A percentile compares a stretch with the other conserved stretches of the same genome.
phyloP scores from a whole-genome alignment of 371 early-diverging fungal species.

The Apophysomyces elegans region DNA sequence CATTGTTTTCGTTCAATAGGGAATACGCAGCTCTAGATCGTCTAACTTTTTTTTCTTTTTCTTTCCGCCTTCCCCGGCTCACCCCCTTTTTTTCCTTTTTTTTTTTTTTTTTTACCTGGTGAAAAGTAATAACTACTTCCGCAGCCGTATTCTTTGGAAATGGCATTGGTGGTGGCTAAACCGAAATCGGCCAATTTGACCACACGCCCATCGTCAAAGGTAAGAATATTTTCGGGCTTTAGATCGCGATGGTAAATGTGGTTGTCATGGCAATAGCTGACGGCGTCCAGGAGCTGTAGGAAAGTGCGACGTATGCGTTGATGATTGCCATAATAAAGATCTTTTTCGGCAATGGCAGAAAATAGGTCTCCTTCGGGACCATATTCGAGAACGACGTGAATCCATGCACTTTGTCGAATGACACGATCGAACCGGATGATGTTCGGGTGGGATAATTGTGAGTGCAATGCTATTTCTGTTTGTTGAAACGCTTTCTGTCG shows the following conservation, averaged over 20 bases:
- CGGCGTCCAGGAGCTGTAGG: conserved; percentile 60
- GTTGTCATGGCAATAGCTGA: conserved; percentile 56
- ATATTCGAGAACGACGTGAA: conserved; percentile 75
- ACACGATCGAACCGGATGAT: conserved; percentile 74
- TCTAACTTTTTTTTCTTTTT: not conserved
- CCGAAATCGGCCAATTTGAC: conserved; percentile 95
- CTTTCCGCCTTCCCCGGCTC: too few relatives aligned
- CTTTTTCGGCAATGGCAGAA: conserved; percentile 64
- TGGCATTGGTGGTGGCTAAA: conserved; percentile 76
- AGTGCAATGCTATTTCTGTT: conserved; percentile 75
- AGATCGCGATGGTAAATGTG: conserved; percentile 77
- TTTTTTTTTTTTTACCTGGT: conserved; percentile 67
- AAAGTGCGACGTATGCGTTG: conserved; percentile 54
- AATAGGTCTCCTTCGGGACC: conserved; percentile 73
- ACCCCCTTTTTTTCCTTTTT: too few relatives aligned
- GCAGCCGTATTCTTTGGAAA: conserved; percentile 85
- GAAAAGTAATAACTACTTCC: conserved; percentile 93
- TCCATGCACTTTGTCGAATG: conserved; percentile 53
- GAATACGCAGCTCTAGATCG: too few relatives aligned
- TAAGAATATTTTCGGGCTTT: conserved; percentile 73
- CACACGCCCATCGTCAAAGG: conserved; percentile 48
- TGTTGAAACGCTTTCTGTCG: conserved; percentile 59
- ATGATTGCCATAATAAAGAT: conserved; percentile 53
- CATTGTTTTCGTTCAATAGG: too few relatives aligned
- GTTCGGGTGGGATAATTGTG: conserved; percentile 65